Conservation (phyloP, 768 basidiomycete genomes). For the Naganishia vishniacii region DNA sequence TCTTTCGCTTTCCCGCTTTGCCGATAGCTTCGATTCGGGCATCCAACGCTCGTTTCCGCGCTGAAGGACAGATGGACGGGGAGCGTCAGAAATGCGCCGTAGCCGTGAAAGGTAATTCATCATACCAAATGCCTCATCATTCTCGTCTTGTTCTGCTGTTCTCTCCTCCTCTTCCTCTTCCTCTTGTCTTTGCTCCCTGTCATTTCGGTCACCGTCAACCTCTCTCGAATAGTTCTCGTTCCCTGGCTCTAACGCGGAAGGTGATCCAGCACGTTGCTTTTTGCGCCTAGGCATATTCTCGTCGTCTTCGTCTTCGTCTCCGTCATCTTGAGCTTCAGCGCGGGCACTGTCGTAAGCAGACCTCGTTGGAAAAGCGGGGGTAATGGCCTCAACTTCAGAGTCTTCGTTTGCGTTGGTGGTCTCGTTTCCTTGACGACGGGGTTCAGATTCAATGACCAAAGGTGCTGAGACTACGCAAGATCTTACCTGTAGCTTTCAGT, state of each 20-base stretch:
- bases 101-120: not conserved
- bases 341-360: not conserved
- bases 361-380: not conserved
- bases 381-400: slow-evolving; percentile 9
- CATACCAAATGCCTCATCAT: slow-evolving; percentile 53
- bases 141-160: slow-evolving; percentile 51
- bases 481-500: not conserved
- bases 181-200: slow-evolving; percentile 53
- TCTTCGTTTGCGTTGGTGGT: not conserved
- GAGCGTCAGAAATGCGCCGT: slow-evolving; percentile 4
- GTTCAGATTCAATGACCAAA: too few relatives aligned
- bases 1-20: slow-evolving; percentile 61
- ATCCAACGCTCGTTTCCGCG: slow-evolving; percentile 68
- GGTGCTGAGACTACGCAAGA: not conserved
- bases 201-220: slow-evolving; percentile 49
- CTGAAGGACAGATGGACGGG: slow-evolving; percentile 51
- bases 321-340: slow-evolving; percentile 8
- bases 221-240: slow-evolving; percentile 40
- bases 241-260: slow-evolving; percentile 44
- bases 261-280: slow-evolving; percentile 29
- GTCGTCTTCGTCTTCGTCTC: slow-evolving; percentile 56
- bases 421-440: not conserved
- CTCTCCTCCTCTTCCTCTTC: slow-evolving; percentile 52
- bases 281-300: slow-evolving; percentile 46
- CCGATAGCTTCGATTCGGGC: slow-evolving; percentile 81